These are phyloP conservation scores for Acanthamoeba healyi DNA, from an alignment of 208 protist species.

Conservation along the genomic window DNA sequence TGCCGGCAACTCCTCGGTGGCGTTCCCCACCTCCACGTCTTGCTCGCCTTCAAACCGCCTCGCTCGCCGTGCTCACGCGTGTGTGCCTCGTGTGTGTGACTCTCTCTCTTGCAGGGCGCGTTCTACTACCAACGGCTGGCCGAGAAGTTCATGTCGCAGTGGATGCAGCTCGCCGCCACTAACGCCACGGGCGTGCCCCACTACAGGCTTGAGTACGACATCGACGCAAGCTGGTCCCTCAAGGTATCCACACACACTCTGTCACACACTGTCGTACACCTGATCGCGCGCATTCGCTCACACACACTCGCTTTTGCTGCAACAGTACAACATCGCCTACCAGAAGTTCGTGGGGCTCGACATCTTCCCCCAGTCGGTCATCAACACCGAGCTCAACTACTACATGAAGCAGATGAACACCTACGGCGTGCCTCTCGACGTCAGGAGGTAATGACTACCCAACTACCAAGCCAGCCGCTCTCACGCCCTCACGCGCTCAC, in stretches of 20 bases:
- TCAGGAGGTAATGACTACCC: background rate
- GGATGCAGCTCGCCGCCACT: slow-evolving; percentile 59
- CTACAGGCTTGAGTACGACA: slow-evolving; percentile 79
- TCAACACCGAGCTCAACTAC: slow-evolving; percentile 72
- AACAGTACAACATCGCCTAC: slow-evolving; percentile 79
- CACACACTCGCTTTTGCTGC: background rate
- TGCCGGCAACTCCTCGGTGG: background rate
- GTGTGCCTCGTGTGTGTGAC: background rate
- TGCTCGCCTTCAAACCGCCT: background rate
- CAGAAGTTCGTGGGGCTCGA: slow-evolving; percentile 60
- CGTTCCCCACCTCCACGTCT: too few species aligned
- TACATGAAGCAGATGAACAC: slow-evolving; percentile 78
- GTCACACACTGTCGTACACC: background rate
- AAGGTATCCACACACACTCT: background rate
- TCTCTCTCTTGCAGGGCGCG: background rate
- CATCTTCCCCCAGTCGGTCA: slow-evolving; percentile 56
- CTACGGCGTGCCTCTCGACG: slow-evolving; percentile 81
- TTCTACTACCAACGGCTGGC: slow-evolving; percentile 54
- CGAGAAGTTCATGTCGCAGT: slow-evolving; percentile 56
- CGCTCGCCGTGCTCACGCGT: too few species aligned
- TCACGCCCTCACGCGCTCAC: too few species aligned
- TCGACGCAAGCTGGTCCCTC: slow-evolving; percentile 70
- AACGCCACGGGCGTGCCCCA: slow-evolving; percentile 29
- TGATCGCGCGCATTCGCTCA: background rate
- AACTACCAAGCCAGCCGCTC: too few species aligned